These are phyloP conservation scores for Hyaloperonospora arabidopsidis DNA, from an alignment of 352 stramenopile genomes.

Conservation along the genomic window DNA sequence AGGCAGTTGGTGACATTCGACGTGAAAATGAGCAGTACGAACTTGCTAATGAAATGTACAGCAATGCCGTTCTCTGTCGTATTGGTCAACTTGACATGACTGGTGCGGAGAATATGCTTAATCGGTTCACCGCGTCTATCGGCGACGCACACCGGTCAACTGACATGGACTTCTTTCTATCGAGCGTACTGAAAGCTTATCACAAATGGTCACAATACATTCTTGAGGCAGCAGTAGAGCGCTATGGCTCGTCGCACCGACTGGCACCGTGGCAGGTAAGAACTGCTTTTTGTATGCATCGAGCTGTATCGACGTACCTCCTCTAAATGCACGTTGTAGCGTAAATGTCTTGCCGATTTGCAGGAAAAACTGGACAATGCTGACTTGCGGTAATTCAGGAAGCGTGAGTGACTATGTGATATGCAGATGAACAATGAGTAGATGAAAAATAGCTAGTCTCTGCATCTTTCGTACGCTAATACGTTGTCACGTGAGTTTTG, in stretches of 20 bases:
- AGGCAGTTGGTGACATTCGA: slow-evolving; percentile 45
- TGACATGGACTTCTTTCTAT: slow-evolving; percentile 51
- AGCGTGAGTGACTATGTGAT: no score
- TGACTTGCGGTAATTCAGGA: slow-evolving; percentile 41
- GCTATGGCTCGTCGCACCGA: slow-evolving; percentile 36
- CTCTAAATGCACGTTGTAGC: slow-evolving; percentile 18
- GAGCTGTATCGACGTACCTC: slow-evolving; percentile 1
- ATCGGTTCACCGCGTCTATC: slow-evolving; percentile 32
- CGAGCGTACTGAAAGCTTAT: slow-evolving; percentile 47
- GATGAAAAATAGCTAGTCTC: no score
- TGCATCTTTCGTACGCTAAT: no score
- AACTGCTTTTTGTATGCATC: neutral
- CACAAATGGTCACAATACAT: slow-evolving; percentile 48
- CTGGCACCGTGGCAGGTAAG: slow-evolving; percentile 62
- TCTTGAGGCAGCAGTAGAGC: slow-evolving; percentile 41
- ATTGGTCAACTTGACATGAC: slow-evolving; percentile 48
- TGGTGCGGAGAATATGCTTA: slow-evolving; percentile 45
- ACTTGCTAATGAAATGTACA: slow-evolving; percentile 46
- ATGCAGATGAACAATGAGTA: no score
- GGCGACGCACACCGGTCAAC: slow-evolving; percentile 26
- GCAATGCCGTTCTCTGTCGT: slow-evolving; percentile 51
- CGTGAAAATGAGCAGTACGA: slow-evolving; percentile 27
- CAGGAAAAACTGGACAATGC: slow-evolving; percentile 38
- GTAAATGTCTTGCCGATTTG: slow-evolving; percentile 48
- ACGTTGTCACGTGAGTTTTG: no score